These are phyloP conservation scores for Botrytis squamosa DNA, from an alignment of 2,329 filamentous ascomycete genomes.

Conservation along the genomic window DNA sequence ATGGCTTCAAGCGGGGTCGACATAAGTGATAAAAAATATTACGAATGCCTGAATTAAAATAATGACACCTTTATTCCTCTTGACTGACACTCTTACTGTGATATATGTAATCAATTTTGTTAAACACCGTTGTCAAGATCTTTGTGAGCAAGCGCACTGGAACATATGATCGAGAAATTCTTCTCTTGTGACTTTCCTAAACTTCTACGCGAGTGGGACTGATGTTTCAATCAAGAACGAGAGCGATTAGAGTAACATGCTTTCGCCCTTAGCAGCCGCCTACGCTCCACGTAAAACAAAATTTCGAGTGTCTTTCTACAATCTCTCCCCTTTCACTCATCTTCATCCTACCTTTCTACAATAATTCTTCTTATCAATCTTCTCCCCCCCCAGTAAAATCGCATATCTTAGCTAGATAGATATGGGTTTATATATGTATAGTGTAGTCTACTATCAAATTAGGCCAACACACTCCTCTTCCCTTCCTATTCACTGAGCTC, in stretches of 20 bases:
- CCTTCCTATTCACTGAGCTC: conserved; percentile 27
- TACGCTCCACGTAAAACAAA: neutral
- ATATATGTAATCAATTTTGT: neutral
- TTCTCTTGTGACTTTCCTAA: neutral
- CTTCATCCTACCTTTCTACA: conserved; percentile 27
- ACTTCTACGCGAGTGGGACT: neutral
- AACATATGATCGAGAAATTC: neutral
- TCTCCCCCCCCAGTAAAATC: conserved; percentile 57
- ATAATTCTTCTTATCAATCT: conserved; percentile 53
- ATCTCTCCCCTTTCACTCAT: neutral
- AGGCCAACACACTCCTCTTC: conserved; percentile 57
- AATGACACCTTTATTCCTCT: conserved; percentile 10
- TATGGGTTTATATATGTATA: conserved; percentile 55
- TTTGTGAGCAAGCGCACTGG: neutral
- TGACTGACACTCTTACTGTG: neutral
- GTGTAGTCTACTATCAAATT: conserved; percentile 62
- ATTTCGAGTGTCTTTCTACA: neutral
- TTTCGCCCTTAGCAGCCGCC: too few relatives aligned
- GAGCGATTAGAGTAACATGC: neutral
- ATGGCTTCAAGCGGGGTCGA: conserved; percentile 16
- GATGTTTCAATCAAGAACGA: neutral
- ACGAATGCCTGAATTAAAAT: conserved; percentile 18
- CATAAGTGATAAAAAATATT: conserved; percentile 20
- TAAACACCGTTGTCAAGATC: neutral
- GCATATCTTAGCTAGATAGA: conserved; percentile 54